Evolutionary conservation across 1,284 basidiomycete species (phyloP).

Genomic region (Neonothopanus nambi): DNA sequence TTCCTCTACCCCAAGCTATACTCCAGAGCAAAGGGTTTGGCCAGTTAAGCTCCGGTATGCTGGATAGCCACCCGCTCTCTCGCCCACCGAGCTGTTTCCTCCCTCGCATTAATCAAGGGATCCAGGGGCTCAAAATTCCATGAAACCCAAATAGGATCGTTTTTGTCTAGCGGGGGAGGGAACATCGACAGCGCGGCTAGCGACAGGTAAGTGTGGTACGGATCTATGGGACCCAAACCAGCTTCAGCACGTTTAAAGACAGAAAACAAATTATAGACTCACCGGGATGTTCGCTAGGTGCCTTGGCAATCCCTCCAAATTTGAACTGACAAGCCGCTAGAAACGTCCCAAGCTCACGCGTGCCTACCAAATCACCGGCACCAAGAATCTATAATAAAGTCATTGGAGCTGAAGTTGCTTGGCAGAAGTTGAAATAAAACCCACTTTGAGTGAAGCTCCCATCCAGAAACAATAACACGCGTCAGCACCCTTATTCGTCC

Average conservation of each 20-base stretch:
- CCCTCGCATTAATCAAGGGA: constrained; percentile 68
- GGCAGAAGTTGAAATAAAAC: too few species aligned
- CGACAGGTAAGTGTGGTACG: constrained; percentile 89
- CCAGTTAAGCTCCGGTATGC: too few species aligned
- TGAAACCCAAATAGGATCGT: constrained; percentile 30
- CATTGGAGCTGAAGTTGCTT: too few species aligned
- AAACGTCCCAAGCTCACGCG: constrained; percentile 57
- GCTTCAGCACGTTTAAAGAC: too few species aligned
- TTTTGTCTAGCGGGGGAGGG: constrained; percentile 39
- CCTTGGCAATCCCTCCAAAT: constrained; percentile 84
- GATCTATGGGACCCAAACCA: constrained; percentile 51
- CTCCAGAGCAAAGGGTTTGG: too few species aligned
- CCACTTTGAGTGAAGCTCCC: constrained; percentile 73
- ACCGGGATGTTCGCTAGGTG: constrained; percentile 78
- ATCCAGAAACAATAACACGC: constrained; percentile 97
- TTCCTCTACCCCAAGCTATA: too few species aligned
- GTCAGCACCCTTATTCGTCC: constrained; percentile 84
- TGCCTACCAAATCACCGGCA: constrained; percentile 55
- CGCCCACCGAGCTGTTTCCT: constrained; percentile 66
- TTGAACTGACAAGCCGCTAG: constrained; percentile 78
- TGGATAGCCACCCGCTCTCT: constrained; percentile 41
- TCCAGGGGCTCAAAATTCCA: constrained; percentile 66
- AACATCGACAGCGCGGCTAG: constrained; percentile 78
- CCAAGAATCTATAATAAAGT: constrained; percentile 58
- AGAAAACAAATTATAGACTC: constrained; percentile 20